Percentiles rank a stretch among this genome's conserved stretches.
These are phyloP conservation scores for Chiua virens DNA, from an alignment of 768 basidiomycete species.

Conservation along the genomic window DNA sequence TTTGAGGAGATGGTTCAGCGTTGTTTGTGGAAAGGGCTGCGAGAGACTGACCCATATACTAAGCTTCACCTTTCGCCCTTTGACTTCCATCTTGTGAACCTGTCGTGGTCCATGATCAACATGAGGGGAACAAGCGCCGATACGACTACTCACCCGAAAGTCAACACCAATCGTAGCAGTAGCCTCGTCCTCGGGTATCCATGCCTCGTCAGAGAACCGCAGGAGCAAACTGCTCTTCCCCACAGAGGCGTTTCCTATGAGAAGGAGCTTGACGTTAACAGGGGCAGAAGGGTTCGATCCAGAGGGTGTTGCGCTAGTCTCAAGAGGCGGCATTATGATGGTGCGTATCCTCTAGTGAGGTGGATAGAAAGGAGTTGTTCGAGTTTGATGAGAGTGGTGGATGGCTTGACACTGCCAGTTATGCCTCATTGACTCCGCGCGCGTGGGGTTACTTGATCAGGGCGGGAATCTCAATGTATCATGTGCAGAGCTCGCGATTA, in stretches of 20 bases:
- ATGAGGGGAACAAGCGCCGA: neutral
- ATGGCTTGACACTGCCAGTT: slow-evolving; percentile 1
- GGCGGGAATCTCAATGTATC: neutral
- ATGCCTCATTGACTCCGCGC: slow-evolving; percentile 24
- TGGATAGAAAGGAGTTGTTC: neutral
- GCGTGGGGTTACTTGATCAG: slow-evolving; percentile 19
- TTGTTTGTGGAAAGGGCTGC: neutral
- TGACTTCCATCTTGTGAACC: slow-evolving; percentile 88
- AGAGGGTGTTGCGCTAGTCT: slow-evolving; percentile 24
- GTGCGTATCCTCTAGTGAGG: neutral
- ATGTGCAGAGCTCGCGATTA: slow-evolving; percentile 1
- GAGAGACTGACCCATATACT: slow-evolving; percentile 87
- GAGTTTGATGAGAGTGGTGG: neutral
- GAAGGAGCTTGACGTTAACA: slow-evolving; percentile 78
- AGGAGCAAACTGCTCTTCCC: slow-evolving; percentile 90
- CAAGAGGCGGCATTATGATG: slow-evolving; percentile 17
- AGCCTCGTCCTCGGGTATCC: slow-evolving; percentile 88
- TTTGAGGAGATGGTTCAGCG: slow-evolving; percentile 25
- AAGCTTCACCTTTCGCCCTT: slow-evolving; percentile 83
- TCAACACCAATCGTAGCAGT: slow-evolving; percentile 86
- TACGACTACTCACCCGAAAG: slow-evolving; percentile 60
- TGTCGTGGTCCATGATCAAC: slow-evolving; percentile 26
- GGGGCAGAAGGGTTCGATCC: slow-evolving; percentile 26
- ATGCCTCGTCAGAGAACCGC: slow-evolving; percentile 96
- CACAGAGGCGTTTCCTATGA: slow-evolving; percentile 88